Evolutionary conservation across 306 rosid species (phyloP), one percentile per base, ranked within the genome.

Genomic region (Cucumis melo): DNA sequence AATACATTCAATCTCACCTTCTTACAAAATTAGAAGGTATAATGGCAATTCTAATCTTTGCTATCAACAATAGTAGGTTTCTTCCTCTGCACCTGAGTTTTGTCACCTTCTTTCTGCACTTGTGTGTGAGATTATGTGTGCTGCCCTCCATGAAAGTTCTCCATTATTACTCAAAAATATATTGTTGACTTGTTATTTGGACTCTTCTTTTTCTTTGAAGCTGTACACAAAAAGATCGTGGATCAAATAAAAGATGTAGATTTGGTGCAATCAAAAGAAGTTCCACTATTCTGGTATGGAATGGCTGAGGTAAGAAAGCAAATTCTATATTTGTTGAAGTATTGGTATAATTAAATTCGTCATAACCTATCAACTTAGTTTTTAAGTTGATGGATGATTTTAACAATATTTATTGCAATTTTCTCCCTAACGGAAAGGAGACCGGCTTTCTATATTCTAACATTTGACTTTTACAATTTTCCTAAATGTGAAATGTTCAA

Each of bases 1-100:
- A 89, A 83, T 94, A 90, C 83, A 87, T 94, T 78, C 99, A 89
- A 65, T 92, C 91, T 83, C 93, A 92, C 88, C 91, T 94, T 81
- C 87, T 90, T 79, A 82, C 90, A 41, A 86, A 92, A 70, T 79
- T 94, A 78, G 84, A 88, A 87, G 97, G 99, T 92, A 89, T 48
- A 76, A 36, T 72, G 78, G 39, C 39, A 58, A 19, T 77, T 54
- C 34, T 44, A 48, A 48, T 4, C 60, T 72, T 15, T 72, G 16
- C 2, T 68, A 16, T 44, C 54, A 41, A 21, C 54, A 38, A 20
- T n/a, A 4, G 7, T 17, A 16, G 32, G 23, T 21, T 68, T 68
- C 38, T 68, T 68, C 75, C 57, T 68, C 55, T 44, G 56, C 56
- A 23, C 75, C 39, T 72, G 76, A 46, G 76, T 16, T 50, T 50